These are phyloP conservation scores for Leptographium wingfieldii DNA, from an alignment of 2,329 filamentous ascomycete species.

Conservation along the genomic window DNA sequence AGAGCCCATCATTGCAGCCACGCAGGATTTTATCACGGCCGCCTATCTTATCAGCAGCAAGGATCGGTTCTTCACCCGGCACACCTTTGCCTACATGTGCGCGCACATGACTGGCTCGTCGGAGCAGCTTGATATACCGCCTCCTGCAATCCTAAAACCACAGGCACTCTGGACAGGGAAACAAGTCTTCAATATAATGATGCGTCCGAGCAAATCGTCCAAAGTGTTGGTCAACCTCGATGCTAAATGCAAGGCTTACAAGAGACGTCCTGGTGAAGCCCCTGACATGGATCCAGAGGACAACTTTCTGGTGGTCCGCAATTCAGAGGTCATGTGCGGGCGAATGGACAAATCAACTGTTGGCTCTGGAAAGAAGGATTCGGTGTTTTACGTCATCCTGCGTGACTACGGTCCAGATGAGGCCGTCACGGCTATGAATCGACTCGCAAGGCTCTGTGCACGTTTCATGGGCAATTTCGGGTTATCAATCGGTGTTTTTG, in stretches of 20 bases:
- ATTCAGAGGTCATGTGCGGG: conserved; percentile 95
- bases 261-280: conserved; percentile 39
- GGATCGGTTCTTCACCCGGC: conserved; percentile 82
- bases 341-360: conserved; percentile 97
- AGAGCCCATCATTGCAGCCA: conserved; percentile 96
- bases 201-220: conserved; percentile 71
- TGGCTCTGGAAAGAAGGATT: conserved; percentile 95
- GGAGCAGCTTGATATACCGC: conserved; percentile 69
- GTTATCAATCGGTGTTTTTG: conserved; percentile 91
- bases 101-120: conserved; percentile 75
- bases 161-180: conserved; percentile 88
- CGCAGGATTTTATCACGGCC: conserved; percentile 97
- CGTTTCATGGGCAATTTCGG: conserved; percentile 80
- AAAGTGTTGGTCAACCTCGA: conserved; percentile 83
- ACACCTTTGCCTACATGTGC: conserved; percentile 78
- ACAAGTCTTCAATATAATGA: conserved; percentile 78
- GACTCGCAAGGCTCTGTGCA: conserved; percentile 80
- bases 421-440: conserved; percentile 85
- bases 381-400: conserved; percentile 91
- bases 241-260: conserved; percentile 77
- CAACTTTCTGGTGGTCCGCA: conserved; percentile 82
- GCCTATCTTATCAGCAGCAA: conserved; percentile 86
- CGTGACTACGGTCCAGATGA: conserved; percentile 87
- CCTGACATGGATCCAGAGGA: conserved; percentile 77
- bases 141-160: conserved; percentile 76